Base-by-base conservation (phyloP, 1,139 yeast species). In the Magnusiomyces fungicola region DNA sequence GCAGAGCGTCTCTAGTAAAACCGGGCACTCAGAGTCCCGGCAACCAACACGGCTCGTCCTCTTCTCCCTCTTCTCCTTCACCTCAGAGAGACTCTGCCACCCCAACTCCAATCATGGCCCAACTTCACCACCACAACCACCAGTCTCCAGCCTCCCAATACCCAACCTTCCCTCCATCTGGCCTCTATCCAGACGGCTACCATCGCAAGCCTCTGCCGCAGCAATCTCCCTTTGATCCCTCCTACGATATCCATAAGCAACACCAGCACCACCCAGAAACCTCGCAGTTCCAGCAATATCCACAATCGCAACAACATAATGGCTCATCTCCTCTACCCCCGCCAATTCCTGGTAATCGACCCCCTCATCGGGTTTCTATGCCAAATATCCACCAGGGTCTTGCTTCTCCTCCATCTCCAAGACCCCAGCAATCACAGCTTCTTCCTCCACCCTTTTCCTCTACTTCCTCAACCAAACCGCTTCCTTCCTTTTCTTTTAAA, bases 1-100 rank as follows among this genome's bases (percentile, higher is more conserved):
- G 88, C 58, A 65, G 86, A 55, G 80, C 81, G 1, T 64, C 71
- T 52, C 21, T 33, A 5, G 23, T 39, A 2, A 32, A 21, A 7
- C 7, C 34, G 5, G 16, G 16, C 4, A 14, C 34, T 32, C n/a
- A 5, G n/a, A 32, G 34, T 32, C 34, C 34, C 16, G 30, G 12
- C 12, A 39, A 42, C 19, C 48, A 54, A 23, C 51, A 49, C 36
- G 52, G 52, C 58, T 47, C 56, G 43, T 47, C 54, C n/a, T 2
- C 44, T 27, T 27, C 42, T 38, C 36, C 44, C 2, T 3, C 34
- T 16, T 19, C 44, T 2, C 22, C n/a, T 38, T 38, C 33, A 55
- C 46, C 33, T 53, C 43, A n/a, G n/a, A n/a, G n/a, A n/a, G n/a
- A n/a, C n/a, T n/a, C n/a, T n/a, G 38, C 44, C 19, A n/a, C 47